Evolutionary conservation across 495 filamentous ascomycete genomes (phyloP).

Genomic region (Penicillium soppii): DNA sequence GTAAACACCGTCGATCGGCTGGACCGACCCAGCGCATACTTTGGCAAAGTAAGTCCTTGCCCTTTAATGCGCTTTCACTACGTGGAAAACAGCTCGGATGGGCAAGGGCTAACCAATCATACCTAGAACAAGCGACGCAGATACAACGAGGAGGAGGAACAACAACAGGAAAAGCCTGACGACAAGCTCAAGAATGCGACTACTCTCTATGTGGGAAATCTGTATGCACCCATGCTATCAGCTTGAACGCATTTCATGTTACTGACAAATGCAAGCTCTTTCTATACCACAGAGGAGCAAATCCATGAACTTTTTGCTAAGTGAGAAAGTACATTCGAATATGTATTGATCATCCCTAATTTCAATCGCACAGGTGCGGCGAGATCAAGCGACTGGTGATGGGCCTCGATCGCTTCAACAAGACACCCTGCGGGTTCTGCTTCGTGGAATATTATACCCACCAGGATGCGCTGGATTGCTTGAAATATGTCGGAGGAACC

Average conservation of each 20-base stretch:
- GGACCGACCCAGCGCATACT: slow-evolving; percentile 88
- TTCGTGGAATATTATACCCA: slow-evolving; percentile 99
- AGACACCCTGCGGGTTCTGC: slow-evolving; percentile 98
- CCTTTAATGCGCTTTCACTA: not conserved
- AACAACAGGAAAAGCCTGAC: slow-evolving; percentile 50
- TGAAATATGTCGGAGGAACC: slow-evolving; percentile 99
- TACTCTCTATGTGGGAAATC: slow-evolving; percentile 95
- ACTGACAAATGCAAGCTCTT: slow-evolving; percentile 67
- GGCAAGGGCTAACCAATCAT: slow-evolving; percentile 2
- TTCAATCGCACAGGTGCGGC: slow-evolving; percentile 63
- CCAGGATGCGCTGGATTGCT: slow-evolving; percentile 90
- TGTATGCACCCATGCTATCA: slow-evolving; percentile 57
- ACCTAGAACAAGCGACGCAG: slow-evolving; percentile 68
- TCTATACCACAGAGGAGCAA: slow-evolving; percentile 99
- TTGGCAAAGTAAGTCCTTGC: slow-evolving; percentile 60
- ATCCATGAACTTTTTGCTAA: slow-evolving; percentile 97
- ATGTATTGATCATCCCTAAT: not conserved
- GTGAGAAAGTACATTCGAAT: slow-evolving; percentile 30
- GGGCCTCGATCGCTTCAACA: slow-evolving; percentile 94
- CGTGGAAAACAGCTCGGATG: slow-evolving; percentile 1
- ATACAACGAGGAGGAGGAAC: slow-evolving; percentile 56
- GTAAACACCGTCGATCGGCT: slow-evolving; percentile 77
- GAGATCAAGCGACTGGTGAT: slow-evolving; percentile 98
- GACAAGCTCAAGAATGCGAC: slow-evolving; percentile 83
- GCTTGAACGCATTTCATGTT: not conserved